phyloP scores from a whole-genome alignment of 2,329 filamentous ascomycete genomes.

The Fusarium sororula region DNA sequence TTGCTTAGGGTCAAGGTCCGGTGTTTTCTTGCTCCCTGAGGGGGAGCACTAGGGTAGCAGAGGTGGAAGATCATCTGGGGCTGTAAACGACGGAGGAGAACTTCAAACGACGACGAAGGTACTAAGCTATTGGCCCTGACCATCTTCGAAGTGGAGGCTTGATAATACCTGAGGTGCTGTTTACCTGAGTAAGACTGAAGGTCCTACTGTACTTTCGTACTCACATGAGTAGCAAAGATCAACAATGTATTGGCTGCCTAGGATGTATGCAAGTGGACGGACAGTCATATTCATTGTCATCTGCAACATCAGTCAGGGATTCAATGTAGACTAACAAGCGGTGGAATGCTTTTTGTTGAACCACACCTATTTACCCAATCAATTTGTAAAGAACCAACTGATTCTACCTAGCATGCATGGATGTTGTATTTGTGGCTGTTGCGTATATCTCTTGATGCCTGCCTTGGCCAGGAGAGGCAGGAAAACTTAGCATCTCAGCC shows the following conservation, averaged over 20 bases:
- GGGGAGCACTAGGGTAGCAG: not conserved
- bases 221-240: not conserved
- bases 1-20: too few species aligned
- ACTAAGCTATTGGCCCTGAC: not conserved
- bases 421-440: slow-evolving; percentile 6
- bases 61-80: not conserved
- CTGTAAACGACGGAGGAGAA: not conserved
- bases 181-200: not conserved
- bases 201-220: not conserved
- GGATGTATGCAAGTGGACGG: not conserved
- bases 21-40: too few species aligned
- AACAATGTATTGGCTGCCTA: slow-evolving; percentile 2
- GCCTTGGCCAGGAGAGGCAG: not conserved
- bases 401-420: not conserved
- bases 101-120: not conserved
- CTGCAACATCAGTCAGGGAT: not conserved
- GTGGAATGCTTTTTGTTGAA: slow-evolving; percentile 15
- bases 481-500: not conserved
- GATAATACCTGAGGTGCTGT: not conserved
- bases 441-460: slow-evolving; percentile 6
- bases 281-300: slow-evolving; percentile 1
- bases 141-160: too few species aligned
- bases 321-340: not conserved
- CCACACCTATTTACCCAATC: not conserved
- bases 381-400: not conserved